phyloP scores from a whole-genome alignment of 768 basidiomycete species.

The Antrodiella citrinella region DNA sequence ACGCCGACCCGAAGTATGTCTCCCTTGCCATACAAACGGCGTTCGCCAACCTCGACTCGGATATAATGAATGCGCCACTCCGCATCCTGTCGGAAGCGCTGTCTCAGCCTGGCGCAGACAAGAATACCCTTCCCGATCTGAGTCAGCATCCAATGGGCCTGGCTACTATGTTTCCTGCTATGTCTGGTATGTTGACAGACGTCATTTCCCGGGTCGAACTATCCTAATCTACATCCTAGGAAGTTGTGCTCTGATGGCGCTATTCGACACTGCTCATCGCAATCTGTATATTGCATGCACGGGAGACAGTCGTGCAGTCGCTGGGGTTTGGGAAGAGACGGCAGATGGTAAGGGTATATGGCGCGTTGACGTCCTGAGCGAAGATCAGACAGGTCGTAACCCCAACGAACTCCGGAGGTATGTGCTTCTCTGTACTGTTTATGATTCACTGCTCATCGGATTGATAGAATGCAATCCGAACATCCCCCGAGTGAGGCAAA shows the following conservation, averaged over 20 bases:
- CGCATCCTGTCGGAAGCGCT: slow-evolving; percentile 56
- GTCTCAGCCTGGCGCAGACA: slow-evolving; percentile 38
- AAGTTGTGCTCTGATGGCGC: slow-evolving; percentile 83
- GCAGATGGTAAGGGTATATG: slow-evolving; percentile 64
- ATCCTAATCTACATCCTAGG: slow-evolving; percentile 33
- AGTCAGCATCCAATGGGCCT: slow-evolving; percentile 64
- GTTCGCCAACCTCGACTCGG: slow-evolving; percentile 77
- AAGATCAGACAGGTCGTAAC: slow-evolving; percentile 95
- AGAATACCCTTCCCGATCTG: slow-evolving; percentile 45
- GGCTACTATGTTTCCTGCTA: slow-evolving; percentile 71
- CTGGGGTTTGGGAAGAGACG: slow-evolving; percentile 79
- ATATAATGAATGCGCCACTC: slow-evolving; percentile 73
- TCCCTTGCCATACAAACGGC: slow-evolving; percentile 66
- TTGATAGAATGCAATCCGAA: slow-evolving; percentile 74
- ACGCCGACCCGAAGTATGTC: slow-evolving; percentile 44
- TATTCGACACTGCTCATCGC: slow-evolving; percentile 76
- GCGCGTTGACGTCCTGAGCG: slow-evolving; percentile 89
- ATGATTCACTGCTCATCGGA: too few species aligned
- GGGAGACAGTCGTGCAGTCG: slow-evolving; percentile 93
- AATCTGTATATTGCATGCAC: slow-evolving; percentile 88
- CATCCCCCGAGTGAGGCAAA: slow-evolving; percentile 72
- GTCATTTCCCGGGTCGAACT: slow-evolving; percentile 9
- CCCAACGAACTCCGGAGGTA: slow-evolving; percentile 78
- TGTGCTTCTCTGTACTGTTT: too few species aligned
- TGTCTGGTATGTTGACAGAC: slow-evolving; percentile 46